These are phyloP conservation scores for Acacia confusa DNA, from an alignment of 306 rosid species.

Conservation along the genomic window DNA sequence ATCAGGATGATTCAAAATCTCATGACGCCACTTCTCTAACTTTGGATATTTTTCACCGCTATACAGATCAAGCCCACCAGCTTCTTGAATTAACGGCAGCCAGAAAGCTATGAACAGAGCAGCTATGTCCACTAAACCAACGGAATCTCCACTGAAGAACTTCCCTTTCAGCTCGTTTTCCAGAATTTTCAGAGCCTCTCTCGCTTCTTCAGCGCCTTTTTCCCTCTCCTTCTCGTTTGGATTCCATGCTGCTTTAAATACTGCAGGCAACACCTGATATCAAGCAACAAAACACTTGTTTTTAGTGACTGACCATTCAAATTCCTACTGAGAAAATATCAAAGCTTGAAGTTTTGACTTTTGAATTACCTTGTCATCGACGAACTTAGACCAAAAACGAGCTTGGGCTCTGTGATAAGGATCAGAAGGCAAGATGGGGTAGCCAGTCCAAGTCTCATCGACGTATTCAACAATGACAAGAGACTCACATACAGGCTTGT, in stretches of 20 bases:
- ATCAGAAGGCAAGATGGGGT: too few relatives aligned
- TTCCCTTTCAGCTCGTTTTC: slow-evolving; percentile 47
- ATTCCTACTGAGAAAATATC: too few relatives aligned
- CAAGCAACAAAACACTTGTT: neutral
- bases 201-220: slow-evolving; percentile 39
- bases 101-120: slow-evolving; percentile 36
- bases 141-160: slow-evolving; percentile 53
- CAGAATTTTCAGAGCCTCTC: slow-evolving; percentile 24
- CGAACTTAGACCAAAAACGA: too few relatives aligned
- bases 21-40: slow-evolving; percentile 37
- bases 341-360: too few relatives aligned
- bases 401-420: too few relatives aligned
- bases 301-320: neutral
- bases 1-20: slow-evolving; percentile 7
- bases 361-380: too few relatives aligned
- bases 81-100: slow-evolving; percentile 38
- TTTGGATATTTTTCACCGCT: slow-evolving; percentile 36
- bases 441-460: too few relatives aligned
- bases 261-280: slow-evolving; percentile 5
- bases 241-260: slow-evolving; percentile 21
- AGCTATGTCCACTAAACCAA: slow-evolving; percentile 51
- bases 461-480: slow-evolving; percentile 25
- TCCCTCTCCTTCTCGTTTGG: slow-evolving; percentile 31
- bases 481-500: slow-evolving; percentile 47
- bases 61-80: slow-evolving; percentile 30